phyloP scores from a whole-genome alignment of 169 alveolate genomes.

The Theileria luwenshuni region DNA sequence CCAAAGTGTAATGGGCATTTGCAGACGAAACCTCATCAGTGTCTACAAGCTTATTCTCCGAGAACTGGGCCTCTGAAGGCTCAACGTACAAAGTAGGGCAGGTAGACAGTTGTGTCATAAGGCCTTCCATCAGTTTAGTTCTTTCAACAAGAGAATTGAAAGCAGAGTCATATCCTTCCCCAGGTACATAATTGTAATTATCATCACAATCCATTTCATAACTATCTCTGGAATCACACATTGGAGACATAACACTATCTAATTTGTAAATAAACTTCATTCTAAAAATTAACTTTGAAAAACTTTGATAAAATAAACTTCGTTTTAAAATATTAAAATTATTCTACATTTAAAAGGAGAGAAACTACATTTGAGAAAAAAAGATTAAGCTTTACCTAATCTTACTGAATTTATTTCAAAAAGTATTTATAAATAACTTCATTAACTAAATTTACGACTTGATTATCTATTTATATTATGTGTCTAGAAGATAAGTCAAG shows the following conservation, averaged over 20 bases:
- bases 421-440: neutral
- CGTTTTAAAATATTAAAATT: neutral
- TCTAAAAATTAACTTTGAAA: neutral
- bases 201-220: conserved; percentile 13
- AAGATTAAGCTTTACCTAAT: neutral
- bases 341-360: neutral
- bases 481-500: neutral
- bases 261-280: conserved; percentile 27
- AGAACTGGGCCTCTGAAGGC: neutral
- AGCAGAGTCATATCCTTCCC: no score
- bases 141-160: neutral
- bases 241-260: conserved; percentile 5
- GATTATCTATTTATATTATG: neutral
- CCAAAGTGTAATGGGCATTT: conserved; percentile 36
- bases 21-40: conserved; percentile 34
- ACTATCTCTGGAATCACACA: neutral
- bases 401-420: neutral
- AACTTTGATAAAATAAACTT: neutral
- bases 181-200: neutral
- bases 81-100: neutral
- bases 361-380: neutral
- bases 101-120: conserved; percentile 13
- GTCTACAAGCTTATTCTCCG: conserved; percentile 23
- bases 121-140: neutral
- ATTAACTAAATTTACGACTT: neutral